Evolutionary conservation across 1,284 basidiomycete species (phyloP).

Genomic region (Moesziomyces sp.): DNA sequence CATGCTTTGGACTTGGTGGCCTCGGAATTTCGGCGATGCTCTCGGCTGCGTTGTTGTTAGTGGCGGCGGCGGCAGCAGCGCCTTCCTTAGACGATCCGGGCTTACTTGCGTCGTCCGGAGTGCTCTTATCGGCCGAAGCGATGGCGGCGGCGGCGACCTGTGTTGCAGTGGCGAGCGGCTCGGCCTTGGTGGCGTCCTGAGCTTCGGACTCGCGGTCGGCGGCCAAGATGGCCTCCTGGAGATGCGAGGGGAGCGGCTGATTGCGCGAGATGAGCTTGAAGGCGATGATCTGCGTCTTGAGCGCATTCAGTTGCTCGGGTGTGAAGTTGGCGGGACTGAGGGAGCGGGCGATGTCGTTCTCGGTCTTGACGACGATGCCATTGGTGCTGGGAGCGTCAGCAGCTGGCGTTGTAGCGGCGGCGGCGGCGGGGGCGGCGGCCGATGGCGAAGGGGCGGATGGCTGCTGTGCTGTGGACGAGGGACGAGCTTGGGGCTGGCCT

Average conservation of each 20-base stretch:
- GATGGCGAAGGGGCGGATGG: conserved; percentile 33
- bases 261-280: conserved; percentile 86
- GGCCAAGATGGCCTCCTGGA: conserved; percentile 78
- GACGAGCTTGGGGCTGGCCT: conserved; percentile 9
- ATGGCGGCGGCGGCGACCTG: conserved; percentile 79
- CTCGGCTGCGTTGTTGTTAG: conserved; percentile 38
- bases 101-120: conserved; percentile 72
- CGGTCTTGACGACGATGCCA: conserved; percentile 42
- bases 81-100: conserved; percentile 26
- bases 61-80: conserved; percentile 8
- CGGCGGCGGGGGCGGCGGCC: background rate
- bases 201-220: conserved; percentile 61
- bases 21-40: conserved; percentile 51
- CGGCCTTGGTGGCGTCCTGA: conserved; percentile 71
- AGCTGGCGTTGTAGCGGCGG: conserved; percentile 23
- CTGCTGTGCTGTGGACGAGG: conserved; percentile 13
- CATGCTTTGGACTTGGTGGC: conserved; percentile 71
- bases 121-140: conserved; percentile 70
- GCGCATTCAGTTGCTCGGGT: conserved; percentile 80
- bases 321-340: conserved; percentile 71
- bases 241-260: conserved; percentile 79
- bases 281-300: conserved; percentile 88
- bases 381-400: conserved; percentile 30
- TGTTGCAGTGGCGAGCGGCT: conserved; percentile 74
- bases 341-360: conserved; percentile 35